Percentiles rank a stretch among this genome's conserved stretches.
Evolutionary conservation across 306 rosid genomes (phyloP).

Genomic region (Citrullus mucosospermus): DNA sequence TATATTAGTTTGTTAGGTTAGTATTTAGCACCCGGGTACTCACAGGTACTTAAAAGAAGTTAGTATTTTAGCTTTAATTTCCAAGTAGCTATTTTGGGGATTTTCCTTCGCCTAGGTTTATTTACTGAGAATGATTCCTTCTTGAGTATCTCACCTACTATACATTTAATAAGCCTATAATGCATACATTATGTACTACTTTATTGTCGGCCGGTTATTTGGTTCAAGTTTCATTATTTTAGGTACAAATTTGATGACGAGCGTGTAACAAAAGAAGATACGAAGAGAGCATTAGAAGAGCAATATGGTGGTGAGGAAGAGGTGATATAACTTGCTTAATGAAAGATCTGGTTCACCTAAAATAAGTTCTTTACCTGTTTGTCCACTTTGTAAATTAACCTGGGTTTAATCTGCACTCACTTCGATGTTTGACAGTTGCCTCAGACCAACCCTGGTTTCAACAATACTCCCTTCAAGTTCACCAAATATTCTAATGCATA

Average conservation of each 20-base stretch:
- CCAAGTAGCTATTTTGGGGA: background rate
- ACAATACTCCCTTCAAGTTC: constrained; percentile 77
- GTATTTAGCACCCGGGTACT: background rate
- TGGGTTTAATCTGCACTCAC: constrained; percentile 9
- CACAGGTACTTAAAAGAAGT: background rate
- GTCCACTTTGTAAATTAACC: background rate
- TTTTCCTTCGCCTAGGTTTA: background rate
- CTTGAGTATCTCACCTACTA: background rate
- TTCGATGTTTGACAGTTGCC: constrained; percentile 47
- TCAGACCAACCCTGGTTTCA: constrained; percentile 77
- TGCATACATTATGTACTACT: background rate
- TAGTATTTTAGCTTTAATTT: background rate
- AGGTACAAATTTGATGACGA: constrained; percentile 95
- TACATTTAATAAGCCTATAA: background rate
- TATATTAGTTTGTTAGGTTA: background rate
- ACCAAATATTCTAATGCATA: constrained; percentile 87
- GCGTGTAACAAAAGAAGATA: constrained; percentile 82
- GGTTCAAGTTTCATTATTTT: background rate
- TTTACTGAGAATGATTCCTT: background rate
- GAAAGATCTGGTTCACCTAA: background rate
- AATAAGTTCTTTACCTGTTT: background rate
- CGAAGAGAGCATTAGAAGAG: constrained; percentile 81
- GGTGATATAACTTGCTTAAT: constrained; percentile 22
- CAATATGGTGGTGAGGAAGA: constrained; percentile 96
- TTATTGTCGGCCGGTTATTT: background rate